Base-by-base conservation (phyloP, 805 yeast species). In the Lipomyces mesembrius region DNA sequence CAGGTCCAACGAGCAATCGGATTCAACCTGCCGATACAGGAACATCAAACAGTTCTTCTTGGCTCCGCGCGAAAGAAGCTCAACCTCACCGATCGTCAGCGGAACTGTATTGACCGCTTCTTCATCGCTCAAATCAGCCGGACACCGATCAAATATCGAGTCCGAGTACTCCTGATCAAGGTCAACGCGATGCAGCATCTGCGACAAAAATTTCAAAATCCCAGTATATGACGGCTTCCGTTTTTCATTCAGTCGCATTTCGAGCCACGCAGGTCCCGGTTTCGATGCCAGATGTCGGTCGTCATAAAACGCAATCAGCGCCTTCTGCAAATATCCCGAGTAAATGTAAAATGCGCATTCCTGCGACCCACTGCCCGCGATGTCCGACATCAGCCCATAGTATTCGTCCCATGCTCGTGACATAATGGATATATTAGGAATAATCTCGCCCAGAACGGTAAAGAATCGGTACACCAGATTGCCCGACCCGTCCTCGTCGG, bases 321-420 rank as follows among this genome's bases (percentile, higher is more conserved):
- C 20, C 14, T 57, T 37, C 32, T 61, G 65, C 27, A 67, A 35
- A 17, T 25, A 49, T 4, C 70, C 70, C 1, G 61, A 51, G 27
- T 66, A 66, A 2, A 67, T 37, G 34, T 39, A 58, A 22, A 67
- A n/a, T 12, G 62, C 70, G 6, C 65, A 27, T 46, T 59, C 69
- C 20, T 55, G 63, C 14, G 25, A n/a, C 9, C 69, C 70, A 25
- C 3, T 6, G 9, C 43, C 49, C 1, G 53, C 51, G 25, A 67
- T 58, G 14, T 51, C 66, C 17, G 34, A 35, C 32, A 67, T 39
- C 46, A 67, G 53, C 12, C 46, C 54, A 39, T 58, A 61, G 9
- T 55, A 55, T 14, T 64, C 69, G 22, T 60, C 63, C 70, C 68
- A 67, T 9, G 58, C 60, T 17, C 63, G 63, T 20, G 63, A 32